Conservation (phyloP, 2,329 filamentous ascomycete species). For the Aspergillus sp. region DNA sequence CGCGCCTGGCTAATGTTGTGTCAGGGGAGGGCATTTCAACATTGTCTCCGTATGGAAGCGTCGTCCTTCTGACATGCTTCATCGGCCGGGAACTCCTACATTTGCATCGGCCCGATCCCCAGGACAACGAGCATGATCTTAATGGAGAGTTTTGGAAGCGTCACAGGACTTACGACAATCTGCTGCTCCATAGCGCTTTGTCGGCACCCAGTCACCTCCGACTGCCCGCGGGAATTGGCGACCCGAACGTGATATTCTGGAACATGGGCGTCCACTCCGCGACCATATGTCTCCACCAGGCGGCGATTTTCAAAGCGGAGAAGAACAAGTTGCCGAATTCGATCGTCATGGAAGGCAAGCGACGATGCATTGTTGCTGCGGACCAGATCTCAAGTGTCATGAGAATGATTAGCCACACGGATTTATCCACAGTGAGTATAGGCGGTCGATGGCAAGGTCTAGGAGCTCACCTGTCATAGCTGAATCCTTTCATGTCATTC, state of each 20-base stretch:
- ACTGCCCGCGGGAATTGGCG: conserved; percentile 62
- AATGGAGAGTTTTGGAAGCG: conserved; percentile 95
- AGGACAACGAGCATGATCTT: conserved; percentile 76
- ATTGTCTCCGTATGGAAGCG: conserved; percentile 67
- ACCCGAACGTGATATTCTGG: conserved; percentile 80
- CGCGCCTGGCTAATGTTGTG: conserved; percentile 48
- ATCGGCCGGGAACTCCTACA: conserved; percentile 88
- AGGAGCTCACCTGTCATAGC: conserved; percentile 42
- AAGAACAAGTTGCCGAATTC: conserved; percentile 69
- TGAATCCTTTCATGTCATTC: conserved; percentile 93
- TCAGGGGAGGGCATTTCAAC: conserved; percentile 61
- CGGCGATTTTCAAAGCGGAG: conserved; percentile 94
- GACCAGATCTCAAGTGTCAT: conserved; percentile 92
- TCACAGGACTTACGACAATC: conserved; percentile 79
- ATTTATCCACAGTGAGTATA: conserved; percentile 63
- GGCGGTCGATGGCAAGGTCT: background rate
- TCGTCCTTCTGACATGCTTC: conserved; percentile 76
- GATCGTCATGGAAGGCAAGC: conserved; percentile 80
- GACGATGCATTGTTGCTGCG: conserved; percentile 84
- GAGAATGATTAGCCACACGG: conserved; percentile 86
- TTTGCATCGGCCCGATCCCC: conserved; percentile 72
- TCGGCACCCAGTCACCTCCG: conserved; percentile 73
- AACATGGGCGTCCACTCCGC: conserved; percentile 98
- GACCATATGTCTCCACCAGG: conserved; percentile 94
- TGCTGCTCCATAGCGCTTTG: conserved; percentile 77